A percentile compares a stretch with the other conserved stretches of the same genome.
Evolutionary conservation across 2,329 filamentous ascomycete genomes (phyloP).

Genomic region (Microthyrium microscopicum): DNA sequence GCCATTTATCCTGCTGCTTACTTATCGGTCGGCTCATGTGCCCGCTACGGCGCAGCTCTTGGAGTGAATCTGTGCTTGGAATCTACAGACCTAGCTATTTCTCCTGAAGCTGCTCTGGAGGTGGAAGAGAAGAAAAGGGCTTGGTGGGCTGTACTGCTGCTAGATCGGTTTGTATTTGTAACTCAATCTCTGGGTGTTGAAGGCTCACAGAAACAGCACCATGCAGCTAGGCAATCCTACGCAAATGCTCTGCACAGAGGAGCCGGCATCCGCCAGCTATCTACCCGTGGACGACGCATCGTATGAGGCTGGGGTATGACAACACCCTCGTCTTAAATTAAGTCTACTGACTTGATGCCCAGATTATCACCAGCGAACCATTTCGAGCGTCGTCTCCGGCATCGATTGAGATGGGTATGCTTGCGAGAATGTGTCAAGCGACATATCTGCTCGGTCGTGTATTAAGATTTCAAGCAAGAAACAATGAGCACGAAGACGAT

Average conservation of each 20-base stretch:
- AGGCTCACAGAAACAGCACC: not conserved
- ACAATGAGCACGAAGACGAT: not conserved
- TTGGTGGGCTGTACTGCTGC: conserved; percentile 16
- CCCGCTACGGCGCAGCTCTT: conserved; percentile 14
- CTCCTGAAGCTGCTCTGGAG: conserved; percentile 10
- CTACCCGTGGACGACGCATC: not conserved
- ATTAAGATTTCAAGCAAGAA: not conserved
- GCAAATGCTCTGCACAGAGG: not conserved
- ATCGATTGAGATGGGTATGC: not conserved
- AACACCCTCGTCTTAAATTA: too few relatives aligned
- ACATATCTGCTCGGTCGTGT: not conserved
- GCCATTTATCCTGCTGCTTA: conserved; percentile 22
- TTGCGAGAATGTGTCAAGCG: not conserved
- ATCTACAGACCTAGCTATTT: not conserved
- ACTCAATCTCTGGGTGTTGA: not conserved
- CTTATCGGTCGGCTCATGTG: conserved; percentile 14
- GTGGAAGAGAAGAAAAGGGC: conserved; percentile 13
- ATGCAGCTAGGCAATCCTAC: not conserved
- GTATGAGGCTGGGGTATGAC: not conserved
- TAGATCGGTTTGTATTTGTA: conserved; percentile 11
- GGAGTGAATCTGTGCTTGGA: conserved; percentile 6
- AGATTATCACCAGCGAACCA: not conserved
- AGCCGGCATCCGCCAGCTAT: not conserved
- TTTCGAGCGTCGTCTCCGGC: not conserved
- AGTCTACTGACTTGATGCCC: not conserved